Evolutionary conservation across 306 rosid species (phyloP), one percentile per base, ranked within the genome.

Genomic region (Lagenaria siceraria): DNA sequence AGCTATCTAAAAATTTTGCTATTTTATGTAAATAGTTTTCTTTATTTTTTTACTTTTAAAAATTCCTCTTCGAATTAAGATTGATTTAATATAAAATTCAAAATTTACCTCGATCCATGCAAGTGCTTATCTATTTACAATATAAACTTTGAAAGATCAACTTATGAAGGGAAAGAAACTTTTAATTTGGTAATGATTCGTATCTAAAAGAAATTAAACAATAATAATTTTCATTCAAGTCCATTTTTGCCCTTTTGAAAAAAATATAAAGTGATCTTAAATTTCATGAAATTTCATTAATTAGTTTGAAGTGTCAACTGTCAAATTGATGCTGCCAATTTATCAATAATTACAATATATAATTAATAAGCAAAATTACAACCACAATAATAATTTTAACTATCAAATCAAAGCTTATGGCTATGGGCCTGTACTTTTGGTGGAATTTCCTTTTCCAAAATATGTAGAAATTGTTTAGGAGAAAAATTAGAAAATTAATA

Each of bases 391-490:
- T 27, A 72, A 12, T 22, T 27, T 49, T 49, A 73, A 73, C 77
- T 51, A 73, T 73, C 77, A 73, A 72, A 72, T 72, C 77, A 72
- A 72, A 17, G 18, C 10, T 72, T 15, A 13, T 71, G 24, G 14
- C 49, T 14, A 13, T 71, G 24, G 38, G 15, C 56, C 77, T 8
- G 10, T 40, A 0, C 10, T 10, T 71, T 48, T 29, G 61, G 27
- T 72, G 77, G 77, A 72, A 46, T 71, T 71, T 71, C 76, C 31
- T 8, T 70, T 46, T 71, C 76, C 55, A 71, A 71, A 71, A 49
- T 49, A 49, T 49, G 1, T 15, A 51, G 55, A 46, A 46, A 46
- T 46, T 12, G 2, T 46, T 46, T 46, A 12, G 18, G 6, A 46
- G 52, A 46, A n/a, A n/a, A n/a, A n/a, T n/a, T n/a, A n/a, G n/a